Evolutionary conservation across 2,329 filamentous ascomycete genomes (phyloP).

Genomic region (Hypoxylon sp.): DNA sequence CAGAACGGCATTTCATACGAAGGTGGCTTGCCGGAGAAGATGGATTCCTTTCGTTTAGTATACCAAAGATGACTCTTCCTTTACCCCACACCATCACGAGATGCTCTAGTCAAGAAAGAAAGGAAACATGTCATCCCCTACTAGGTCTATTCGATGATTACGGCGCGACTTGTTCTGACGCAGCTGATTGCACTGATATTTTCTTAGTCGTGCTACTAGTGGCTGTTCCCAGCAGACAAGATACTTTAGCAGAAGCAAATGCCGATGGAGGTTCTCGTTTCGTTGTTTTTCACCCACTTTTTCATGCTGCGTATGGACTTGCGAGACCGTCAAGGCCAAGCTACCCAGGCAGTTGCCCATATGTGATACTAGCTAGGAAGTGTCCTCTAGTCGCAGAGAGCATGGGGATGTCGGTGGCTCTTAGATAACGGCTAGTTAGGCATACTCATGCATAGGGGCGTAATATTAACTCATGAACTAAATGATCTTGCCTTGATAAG

Average conservation of each 20-base stretch:
- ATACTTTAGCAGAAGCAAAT: neutral
- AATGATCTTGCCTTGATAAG: neutral
- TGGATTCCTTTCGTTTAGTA: neutral
- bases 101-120: no score
- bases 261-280: neutral
- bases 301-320: neutral
- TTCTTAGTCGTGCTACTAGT: neutral
- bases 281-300: no score
- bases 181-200: neutral
- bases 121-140: no score
- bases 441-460: neutral
- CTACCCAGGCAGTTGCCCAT: neutral
- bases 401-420: neutral
- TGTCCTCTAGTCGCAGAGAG: neutral
- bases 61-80: neutral
- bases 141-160: neutral
- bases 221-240: neutral
- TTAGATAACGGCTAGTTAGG: neutral
- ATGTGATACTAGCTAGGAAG: neutral
- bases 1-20: neutral
- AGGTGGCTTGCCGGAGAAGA: neutral
- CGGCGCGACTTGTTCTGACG: neutral
- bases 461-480: constrained; percentile 7
- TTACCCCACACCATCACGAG: neutral
- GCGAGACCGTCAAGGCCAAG: neutral